Base-by-base conservation (phyloP, 352 stramenopile genomes). In the Aphanomyces cochlioides region DNA sequence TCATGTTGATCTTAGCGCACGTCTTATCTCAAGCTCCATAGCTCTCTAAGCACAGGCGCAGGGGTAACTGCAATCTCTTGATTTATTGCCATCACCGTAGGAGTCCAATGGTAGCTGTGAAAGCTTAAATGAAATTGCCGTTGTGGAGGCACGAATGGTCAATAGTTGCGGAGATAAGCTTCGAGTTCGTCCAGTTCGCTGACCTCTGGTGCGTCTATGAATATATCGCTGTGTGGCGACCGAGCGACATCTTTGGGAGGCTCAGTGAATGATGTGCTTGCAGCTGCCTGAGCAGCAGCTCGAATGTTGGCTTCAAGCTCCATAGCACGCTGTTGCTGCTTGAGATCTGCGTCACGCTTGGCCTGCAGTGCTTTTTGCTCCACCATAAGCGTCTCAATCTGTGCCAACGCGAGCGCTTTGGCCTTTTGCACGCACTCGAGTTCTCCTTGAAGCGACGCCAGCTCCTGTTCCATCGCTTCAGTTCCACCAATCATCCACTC, bases 361-460 rank as follows among this genome's bases (percentile, higher is more conserved):
- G 48, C 39, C 54, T 61, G 12, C 4, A 70, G 54, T 1, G 64
- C 64, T 17, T 38, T 41, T 28, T 61, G 64, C 39, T 70, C 64
- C 13, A 70, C 39, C 45, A 59, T 40, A 39, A 70, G 54, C 10
- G 36, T 41, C 13, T 70, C 64, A 15, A 70, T 70, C 64, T 70
- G 64, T 41, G n/a, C 48, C 4, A 61, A 39, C 54, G 64, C 64
- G 37, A 70, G 15, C n/a, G 45, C 64, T n/a, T 61, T 61, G 10
- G 64, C 43, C 48, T 53, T 17, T 41, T 70, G 10, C 28, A 70
- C 19, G 7, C 50, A 4, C 8, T n/a, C 36, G 13, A 70, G 39
- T 13, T 61, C 64, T 8, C 47, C 64, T 38, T 61, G 5, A 5
- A 70, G 54, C 36, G 54, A 36, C 15, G 8, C 13, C 5, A 67